Conservation (phyloP, 352 stramenopile genomes). For the Pythium myriotylum region DNA sequence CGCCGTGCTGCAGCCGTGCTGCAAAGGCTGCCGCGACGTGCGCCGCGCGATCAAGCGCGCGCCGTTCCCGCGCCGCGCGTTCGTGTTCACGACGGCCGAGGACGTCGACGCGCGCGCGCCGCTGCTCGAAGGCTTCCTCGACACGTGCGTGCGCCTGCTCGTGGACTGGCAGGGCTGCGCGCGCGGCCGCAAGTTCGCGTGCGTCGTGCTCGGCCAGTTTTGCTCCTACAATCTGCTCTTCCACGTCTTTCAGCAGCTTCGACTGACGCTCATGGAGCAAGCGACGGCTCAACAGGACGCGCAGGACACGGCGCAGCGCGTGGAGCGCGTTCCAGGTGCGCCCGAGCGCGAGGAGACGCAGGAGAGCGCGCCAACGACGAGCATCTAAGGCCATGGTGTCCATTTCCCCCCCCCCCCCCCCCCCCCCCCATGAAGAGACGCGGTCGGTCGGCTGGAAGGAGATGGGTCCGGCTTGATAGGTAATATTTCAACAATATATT, state of each 20-base stretch:
- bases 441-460: no score
- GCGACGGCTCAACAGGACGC: not conserved
- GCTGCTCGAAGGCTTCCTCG: conserved; percentile 56
- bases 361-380: no score
- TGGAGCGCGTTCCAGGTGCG: not conserved
- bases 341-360: not conserved
- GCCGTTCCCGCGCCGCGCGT: conserved; percentile 54
- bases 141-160: conserved; percentile 38
- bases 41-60: conserved; percentile 40
- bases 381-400: not conserved
- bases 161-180: conserved; percentile 50
- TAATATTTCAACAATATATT: no score
- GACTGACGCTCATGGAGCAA: conserved; percentile 8
- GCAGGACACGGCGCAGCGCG: not conserved
- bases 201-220: conserved; percentile 51
- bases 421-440: no score
- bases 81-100: conserved; percentile 47
- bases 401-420: no score
- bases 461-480: no score
- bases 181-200: conserved; percentile 48
- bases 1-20: conserved; percentile 27
- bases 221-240: conserved; percentile 49
- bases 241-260: conserved; percentile 21
- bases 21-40: conserved; percentile 38
- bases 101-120: conserved; percentile 51